Evolutionary conservation across 495 filamentous ascomycete genomes (phyloP).

Genomic region (Paragyromitra xinjiangensis): DNA sequence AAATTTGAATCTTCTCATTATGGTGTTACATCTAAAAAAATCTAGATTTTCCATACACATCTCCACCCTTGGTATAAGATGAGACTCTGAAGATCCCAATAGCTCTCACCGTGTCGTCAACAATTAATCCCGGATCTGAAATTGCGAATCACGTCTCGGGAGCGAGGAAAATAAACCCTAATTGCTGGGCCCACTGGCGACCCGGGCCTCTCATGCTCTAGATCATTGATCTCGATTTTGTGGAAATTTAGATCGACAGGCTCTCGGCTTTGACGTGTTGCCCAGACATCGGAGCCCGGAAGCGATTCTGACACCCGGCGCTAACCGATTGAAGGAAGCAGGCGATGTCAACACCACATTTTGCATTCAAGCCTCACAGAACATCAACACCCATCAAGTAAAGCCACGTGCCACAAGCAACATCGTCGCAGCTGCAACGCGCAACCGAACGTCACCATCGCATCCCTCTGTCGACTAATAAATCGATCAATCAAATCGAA

Average conservation of each 20-base stretch:
- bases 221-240: constrained; percentile 10
- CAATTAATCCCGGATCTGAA: constrained; percentile 8
- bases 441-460: constrained; percentile 29
- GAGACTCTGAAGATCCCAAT: constrained; percentile 12
- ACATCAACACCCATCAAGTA: constrained; percentile 1
- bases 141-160: constrained; percentile 3
- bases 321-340: constrained; percentile 37
- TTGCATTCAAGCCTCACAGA: constrained; percentile 1
- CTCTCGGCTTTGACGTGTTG: constrained; percentile 11
- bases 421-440: constrained; percentile 5
- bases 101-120: neutral
- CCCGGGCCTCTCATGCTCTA: neutral
- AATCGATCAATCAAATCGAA: constrained; percentile 22
- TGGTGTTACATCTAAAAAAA: neutral
- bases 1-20: neutral
- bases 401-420: constrained; percentile 48
- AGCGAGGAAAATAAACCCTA: neutral
- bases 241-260: constrained; percentile 11
- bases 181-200: neutral
- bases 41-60: neutral
- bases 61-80: constrained; percentile 15
- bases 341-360: constrained; percentile 47
- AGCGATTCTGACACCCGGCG: constrained; percentile 29
- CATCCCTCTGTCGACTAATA: neutral
- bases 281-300: constrained; percentile 15